Percentiles rank a stretch among this genome's conserved stretches.
phyloP scores from a whole-genome alignment of 768 basidiomycete species.

The Saitozyma sp. region DNA sequence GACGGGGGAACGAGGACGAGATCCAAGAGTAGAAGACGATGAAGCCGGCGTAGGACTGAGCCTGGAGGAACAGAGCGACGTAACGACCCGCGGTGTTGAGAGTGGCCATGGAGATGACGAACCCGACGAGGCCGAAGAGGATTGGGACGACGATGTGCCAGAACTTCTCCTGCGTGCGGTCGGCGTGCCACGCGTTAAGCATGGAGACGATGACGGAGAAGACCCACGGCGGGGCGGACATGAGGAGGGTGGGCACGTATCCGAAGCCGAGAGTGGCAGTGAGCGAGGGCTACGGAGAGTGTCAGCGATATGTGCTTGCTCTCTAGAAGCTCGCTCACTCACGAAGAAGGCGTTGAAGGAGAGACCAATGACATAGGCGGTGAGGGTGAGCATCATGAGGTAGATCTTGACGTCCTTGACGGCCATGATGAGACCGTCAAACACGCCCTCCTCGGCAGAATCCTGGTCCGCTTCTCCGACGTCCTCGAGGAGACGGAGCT shows the following conservation, averaged over 20 bases:
- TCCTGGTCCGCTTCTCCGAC: slow-evolving; percentile 60
- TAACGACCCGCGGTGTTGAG: slow-evolving; percentile 45
- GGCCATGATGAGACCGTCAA: slow-evolving; percentile 62
- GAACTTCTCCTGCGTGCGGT: slow-evolving; percentile 69
- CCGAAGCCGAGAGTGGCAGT: slow-evolving; percentile 63
- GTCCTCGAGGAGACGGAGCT: slow-evolving; percentile 39
- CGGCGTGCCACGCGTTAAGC: slow-evolving; percentile 62
- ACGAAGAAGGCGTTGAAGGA: slow-evolving; percentile 69
- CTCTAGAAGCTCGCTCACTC: slow-evolving; percentile 2
- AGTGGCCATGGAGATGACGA: slow-evolving; percentile 52
- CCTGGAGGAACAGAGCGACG: slow-evolving; percentile 55
- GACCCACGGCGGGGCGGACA: slow-evolving; percentile 70
- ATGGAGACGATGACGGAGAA: slow-evolving; percentile 59
- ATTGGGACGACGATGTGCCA: slow-evolving; percentile 61
- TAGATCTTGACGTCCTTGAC: slow-evolving; percentile 79
- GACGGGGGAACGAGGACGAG: slow-evolving; percentile 66
- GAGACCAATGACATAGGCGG: slow-evolving; percentile 62
- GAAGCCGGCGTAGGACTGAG: slow-evolving; percentile 60
- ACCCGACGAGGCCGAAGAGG: slow-evolving; percentile 62
- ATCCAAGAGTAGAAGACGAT: slow-evolving; percentile 56
- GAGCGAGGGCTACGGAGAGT: slow-evolving; percentile 54
- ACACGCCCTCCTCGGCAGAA: slow-evolving; percentile 52
- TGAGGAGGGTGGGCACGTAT: slow-evolving; percentile 65
- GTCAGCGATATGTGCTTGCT: neutral
- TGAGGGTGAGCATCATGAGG: slow-evolving; percentile 65